phyloP scores from a whole-genome alignment of 2,329 filamentous ascomycete species.

The Ascomycota sp. region DNA sequence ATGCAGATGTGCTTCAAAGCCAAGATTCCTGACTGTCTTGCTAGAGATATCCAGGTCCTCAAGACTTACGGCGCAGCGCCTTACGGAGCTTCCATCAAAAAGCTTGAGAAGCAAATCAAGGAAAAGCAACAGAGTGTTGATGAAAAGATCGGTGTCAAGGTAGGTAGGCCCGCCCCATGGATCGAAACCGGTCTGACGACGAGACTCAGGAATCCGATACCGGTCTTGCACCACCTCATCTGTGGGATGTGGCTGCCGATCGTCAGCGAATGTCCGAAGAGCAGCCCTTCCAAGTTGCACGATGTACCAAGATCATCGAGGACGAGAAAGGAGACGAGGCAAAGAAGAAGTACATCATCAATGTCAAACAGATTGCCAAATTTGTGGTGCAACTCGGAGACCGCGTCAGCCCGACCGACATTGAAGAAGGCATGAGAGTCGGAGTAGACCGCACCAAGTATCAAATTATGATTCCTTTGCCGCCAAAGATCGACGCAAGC shows the following conservation, averaged over 20 bases:
- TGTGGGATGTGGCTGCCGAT: constrained; percentile 96
- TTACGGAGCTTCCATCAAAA: constrained; percentile 82
- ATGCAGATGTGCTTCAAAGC: neutral
- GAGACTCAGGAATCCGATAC: constrained; percentile 76
- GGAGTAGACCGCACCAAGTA: constrained; percentile 98
- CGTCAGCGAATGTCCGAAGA: constrained; percentile 97
- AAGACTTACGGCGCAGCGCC: constrained; percentile 97
- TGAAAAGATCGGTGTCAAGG: constrained; percentile 86
- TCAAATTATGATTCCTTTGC: constrained; percentile 86
- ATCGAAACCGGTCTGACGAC: constrained; percentile 4
- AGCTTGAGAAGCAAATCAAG: constrained; percentile 97
- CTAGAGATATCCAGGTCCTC: constrained; percentile 90
- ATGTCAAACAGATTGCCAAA: constrained; percentile 98
- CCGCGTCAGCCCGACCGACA: constrained; percentile 91
- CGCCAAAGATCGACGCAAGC: constrained; percentile 94
- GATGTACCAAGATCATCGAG: constrained; percentile 97
- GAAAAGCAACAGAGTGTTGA: constrained; percentile 96
- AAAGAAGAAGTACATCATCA: constrained; percentile 99
- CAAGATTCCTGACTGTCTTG: neutral
- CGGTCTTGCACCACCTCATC: constrained; percentile 86
- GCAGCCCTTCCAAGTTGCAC: constrained; percentile 86
- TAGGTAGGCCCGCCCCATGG: constrained; percentile 10
- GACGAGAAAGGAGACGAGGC: constrained; percentile 81
- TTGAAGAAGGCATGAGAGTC: constrained; percentile 97
- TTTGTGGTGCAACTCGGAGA: constrained; percentile 96